Percentiles rank a stretch among this genome's conserved stretches.
Conservation (phyloP, 495 filamentous ascomycete genomes). For the Sporormia fimetaria region DNA sequence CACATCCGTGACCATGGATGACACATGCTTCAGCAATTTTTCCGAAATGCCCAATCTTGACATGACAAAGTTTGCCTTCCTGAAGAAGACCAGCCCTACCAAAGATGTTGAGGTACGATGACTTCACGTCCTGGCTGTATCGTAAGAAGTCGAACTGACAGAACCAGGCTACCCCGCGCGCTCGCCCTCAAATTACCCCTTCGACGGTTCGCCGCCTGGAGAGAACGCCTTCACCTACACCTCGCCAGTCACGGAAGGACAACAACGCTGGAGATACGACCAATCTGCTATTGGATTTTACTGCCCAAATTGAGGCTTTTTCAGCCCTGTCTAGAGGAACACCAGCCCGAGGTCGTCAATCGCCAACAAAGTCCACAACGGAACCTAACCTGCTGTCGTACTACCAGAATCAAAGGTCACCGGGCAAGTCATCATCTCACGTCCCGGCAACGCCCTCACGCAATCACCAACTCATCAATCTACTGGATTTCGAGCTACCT, state of each 20-base stretch:
- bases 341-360: conserved; percentile 34
- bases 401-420: conserved; percentile 36
- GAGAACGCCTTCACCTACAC: conserved; percentile 48
- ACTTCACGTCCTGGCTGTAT: background rate
- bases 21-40: conserved; percentile 76
- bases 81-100: conserved; percentile 46
- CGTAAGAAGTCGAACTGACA: conserved; percentile 1
- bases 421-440: conserved; percentile 26
- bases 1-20: conserved; percentile 45
- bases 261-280: conserved; percentile 53
- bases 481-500: conserved; percentile 90
- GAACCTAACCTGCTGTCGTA: conserved; percentile 37
- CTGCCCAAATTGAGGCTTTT: conserved; percentile 58
- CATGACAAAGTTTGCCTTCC: conserved; percentile 70
- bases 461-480: conserved; percentile 41
- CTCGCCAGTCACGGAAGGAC: conserved; percentile 37
- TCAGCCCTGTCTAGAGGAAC: conserved; percentile 29
- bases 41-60: conserved; percentile 67
- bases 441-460: conserved; percentile 39
- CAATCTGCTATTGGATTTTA: conserved; percentile 79
- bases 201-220: conserved; percentile 31
- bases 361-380: conserved; percentile 36
- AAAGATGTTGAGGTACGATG: conserved; percentile 36
- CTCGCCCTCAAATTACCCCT: conserved; percentile 28
- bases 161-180: conserved; percentile 29